Percentiles rank a stretch among this genome's conserved stretches.
Conservation (phyloP, 306 rosid species). For the Ammopiptanthus mongolicus region DNA sequence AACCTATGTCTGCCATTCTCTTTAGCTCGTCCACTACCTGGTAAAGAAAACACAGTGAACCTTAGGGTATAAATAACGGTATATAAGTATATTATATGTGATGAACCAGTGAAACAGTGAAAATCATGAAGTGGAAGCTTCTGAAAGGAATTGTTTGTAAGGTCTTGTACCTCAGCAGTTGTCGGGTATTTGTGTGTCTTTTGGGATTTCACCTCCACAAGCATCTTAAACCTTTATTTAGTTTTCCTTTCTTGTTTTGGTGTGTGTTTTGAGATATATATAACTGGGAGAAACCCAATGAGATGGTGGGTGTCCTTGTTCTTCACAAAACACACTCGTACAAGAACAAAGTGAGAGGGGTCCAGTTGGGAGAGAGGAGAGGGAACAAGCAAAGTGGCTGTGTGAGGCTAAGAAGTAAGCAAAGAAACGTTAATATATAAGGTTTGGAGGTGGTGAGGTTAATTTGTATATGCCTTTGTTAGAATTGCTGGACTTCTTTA, state of each 20-base stretch:
- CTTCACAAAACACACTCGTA: conserved; percentile 16
- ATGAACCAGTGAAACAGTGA: neutral
- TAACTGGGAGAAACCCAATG: conserved; percentile 8
- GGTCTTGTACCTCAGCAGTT: conserved; percentile 35
- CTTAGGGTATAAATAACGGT: neutral
- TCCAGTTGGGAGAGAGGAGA: conserved; percentile 15
- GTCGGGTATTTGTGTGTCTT: conserved; percentile 35
- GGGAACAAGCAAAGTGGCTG: conserved; percentile 16
- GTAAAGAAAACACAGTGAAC: neutral
- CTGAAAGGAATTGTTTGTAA: neutral
- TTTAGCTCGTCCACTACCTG: conserved; percentile 73
- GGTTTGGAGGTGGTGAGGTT: conserved; percentile 17
- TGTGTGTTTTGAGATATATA: conserved; percentile 16
- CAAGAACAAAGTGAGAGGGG: conserved; percentile 29
- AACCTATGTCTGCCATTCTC: conserved; percentile 56
- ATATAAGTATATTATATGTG: neutral
- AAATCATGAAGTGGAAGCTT: conserved; percentile 2
- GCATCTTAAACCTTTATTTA: conserved; percentile 21
- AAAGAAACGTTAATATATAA: conserved; percentile 28
- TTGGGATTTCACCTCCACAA: conserved; percentile 32
- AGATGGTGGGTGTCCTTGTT: conserved; percentile 12
- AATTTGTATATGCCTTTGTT: neutral
- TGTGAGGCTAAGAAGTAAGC: conserved; percentile 21
- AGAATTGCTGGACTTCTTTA: neutral
- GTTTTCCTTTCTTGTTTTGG: conserved; percentile 9